Evolutionary conservation across 2,329 filamentous ascomycete species (phyloP).

Genomic region (Apiospora phragmitis): DNA sequence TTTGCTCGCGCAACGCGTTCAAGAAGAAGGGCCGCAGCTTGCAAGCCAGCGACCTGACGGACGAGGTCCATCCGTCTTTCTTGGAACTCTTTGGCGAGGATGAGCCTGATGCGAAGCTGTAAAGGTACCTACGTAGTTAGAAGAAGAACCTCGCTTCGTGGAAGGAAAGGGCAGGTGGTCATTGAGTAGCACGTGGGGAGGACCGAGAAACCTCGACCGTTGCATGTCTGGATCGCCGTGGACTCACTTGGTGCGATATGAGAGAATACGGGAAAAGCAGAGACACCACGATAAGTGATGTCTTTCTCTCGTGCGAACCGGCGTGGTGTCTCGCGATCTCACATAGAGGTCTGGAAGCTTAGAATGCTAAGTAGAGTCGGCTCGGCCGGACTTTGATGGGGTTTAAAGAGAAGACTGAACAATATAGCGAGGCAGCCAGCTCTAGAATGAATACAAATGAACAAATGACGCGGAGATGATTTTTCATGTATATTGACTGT

Average conservation of each 20-base stretch:
- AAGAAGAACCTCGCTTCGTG: background rate
- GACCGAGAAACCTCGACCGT: background rate
- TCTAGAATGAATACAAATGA: conserved; percentile 3
- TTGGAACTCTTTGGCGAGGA: conserved; percentile 76
- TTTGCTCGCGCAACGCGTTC: conserved; percentile 87
- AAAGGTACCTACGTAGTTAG: background rate
- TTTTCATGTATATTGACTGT: background rate
- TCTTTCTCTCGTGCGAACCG: background rate
- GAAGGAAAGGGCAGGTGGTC: background rate
- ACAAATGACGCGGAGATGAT: background rate
- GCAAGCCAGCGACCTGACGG: conserved; percentile 91
- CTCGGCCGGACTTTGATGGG: background rate
- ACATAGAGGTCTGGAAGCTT: background rate
- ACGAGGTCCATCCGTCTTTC: conserved; percentile 84
- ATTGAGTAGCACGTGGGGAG: background rate
- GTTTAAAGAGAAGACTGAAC: background rate
- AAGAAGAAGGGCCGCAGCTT: conserved; percentile 81
- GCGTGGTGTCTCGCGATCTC: background rate
- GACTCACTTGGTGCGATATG: background rate
- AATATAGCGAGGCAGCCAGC: background rate
- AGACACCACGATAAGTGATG: background rate
- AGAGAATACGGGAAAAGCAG: background rate
- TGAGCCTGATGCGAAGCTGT: conserved; percentile 31
- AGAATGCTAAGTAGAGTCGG: background rate
- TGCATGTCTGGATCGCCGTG: background rate